phyloP scores from a whole-genome alignment of 2,329 filamentous ascomycete species.

The Sclerotinia trifoliorum region DNA sequence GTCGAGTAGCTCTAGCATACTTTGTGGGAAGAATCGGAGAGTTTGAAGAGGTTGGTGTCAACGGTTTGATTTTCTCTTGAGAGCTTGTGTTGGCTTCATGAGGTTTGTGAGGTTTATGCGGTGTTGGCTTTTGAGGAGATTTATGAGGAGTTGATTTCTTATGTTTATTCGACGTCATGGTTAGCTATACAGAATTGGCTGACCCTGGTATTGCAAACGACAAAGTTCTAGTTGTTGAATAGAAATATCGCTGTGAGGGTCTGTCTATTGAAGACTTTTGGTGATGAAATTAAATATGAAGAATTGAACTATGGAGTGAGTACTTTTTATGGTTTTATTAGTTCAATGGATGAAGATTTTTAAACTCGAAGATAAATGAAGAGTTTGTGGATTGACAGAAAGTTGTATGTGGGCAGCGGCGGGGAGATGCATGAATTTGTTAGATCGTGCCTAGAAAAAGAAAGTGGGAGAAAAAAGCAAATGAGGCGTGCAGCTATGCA shows the following conservation, averaged over 20 bases:
- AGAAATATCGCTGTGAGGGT: background rate
- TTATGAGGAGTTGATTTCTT: background rate
- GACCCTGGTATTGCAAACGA: background rate
- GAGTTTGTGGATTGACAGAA: background rate
- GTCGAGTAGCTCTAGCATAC: no score
- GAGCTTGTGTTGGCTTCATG: background rate
- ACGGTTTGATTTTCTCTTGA: background rate
- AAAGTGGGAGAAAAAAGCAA: background rate
- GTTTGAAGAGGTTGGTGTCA: background rate
- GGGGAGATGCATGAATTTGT: background rate
- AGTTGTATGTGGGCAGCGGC: background rate
- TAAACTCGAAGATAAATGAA: background rate
- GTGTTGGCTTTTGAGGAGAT: background rate
- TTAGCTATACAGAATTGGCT: background rate
- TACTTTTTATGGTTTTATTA: background rate
- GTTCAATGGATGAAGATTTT: background rate
- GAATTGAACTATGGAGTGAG: background rate
- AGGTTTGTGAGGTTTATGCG: background rate
- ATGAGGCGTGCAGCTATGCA: no score
- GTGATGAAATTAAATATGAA: background rate
- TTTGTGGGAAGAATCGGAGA: background rate
- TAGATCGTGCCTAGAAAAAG: background rate
- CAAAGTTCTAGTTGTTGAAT: background rate
- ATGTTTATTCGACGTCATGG: conserved; percentile 2
- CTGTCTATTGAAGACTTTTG: background rate